Base-by-base conservation (phyloP, 1,139 yeast species). In the Hansenula sp. region DNA sequence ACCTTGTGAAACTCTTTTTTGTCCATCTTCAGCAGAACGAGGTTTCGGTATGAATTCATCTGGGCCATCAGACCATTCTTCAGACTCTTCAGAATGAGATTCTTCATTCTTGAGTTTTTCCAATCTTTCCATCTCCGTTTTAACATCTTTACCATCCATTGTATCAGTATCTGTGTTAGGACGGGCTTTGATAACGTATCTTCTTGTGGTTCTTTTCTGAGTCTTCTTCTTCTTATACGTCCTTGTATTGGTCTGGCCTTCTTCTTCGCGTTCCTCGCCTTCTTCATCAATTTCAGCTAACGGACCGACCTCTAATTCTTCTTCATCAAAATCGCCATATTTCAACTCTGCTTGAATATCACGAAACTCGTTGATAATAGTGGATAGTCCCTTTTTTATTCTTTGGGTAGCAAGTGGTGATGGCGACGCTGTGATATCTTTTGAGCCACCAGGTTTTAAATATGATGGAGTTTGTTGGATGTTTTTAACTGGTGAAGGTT, bases 141-240 rank as follows among this genome's bases (percentile, higher is more conserved):
- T 47, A 13, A 49, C 19, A 28, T 53, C 37, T 27, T 50, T 45
- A 19, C 46, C 41, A 2, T 37, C 42, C 38, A 45, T 41, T 24
- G 40, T 44, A 33, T 45, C 51, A 9, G 36, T 37, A 5, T 52
- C 54, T 1, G 36, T 33, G 1, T 17, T 28, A 5, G 60, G 57
- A 11, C 71, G 57, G 1, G 82, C 79, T 47, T 72, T 75, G 61
- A 82, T 72, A 47, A 75, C 77, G 59, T 77, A 79, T 46, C 84
- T 69, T 51, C 84, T 68, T 0, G 89, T 81, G 4, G 81, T 76
- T 57, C 91, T 67, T 65, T 83, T 84, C 41, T 77, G 84, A 66
- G 63, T 70, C 62, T 68, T 68, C 46, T 67, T 66, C 55, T 62
- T 67, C 46, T 48, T 50, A 45, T 54, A 52, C 3, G 18, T 29